Conservation (phyloP, 768 basidiomycete genomes). For the Epithele typhae region DNA sequence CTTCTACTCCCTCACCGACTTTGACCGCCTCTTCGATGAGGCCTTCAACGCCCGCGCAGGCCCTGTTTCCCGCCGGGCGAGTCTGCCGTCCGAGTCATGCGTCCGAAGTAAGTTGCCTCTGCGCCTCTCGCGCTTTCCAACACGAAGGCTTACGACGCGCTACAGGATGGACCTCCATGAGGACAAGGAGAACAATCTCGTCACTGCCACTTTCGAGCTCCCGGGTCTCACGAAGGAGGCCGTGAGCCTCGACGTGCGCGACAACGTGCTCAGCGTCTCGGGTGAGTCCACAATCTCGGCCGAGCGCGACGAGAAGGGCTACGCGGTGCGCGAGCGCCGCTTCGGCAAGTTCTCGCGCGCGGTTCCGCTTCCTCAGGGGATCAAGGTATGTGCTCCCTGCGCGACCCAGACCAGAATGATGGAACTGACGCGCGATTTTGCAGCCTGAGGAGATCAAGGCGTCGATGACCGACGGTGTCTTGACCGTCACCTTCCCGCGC, state of each 20-base stretch:
- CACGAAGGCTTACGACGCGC: background rate
- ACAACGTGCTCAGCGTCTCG: slow-evolving; percentile 45
- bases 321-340: slow-evolving; percentile 29
- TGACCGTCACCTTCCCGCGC: slow-evolving; percentile 47
- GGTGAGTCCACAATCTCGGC: slow-evolving; percentile 38
- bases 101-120: slow-evolving; percentile 9
- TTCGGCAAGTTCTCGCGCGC: slow-evolving; percentile 27
- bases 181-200: slow-evolving; percentile 38
- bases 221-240: slow-evolving; percentile 51
- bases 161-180: slow-evolving; percentile 55
- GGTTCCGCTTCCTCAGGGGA: slow-evolving; percentile 10
- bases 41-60: slow-evolving; percentile 27
- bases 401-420: no score
- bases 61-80: slow-evolving; percentile 1
- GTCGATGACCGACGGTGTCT: slow-evolving; percentile 41
- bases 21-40: slow-evolving; percentile 43
- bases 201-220: slow-evolving; percentile 55
- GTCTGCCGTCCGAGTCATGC: slow-evolving; percentile 7
- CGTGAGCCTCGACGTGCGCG: slow-evolving; percentile 47
- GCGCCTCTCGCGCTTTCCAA: no score
- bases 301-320: slow-evolving; percentile 33
- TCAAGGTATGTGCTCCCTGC: no score
- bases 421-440: no score
- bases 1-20: slow-evolving; percentile 30
- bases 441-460: slow-evolving; percentile 34